phyloP scores from a whole-genome alignment of 129 eudicot species.

The Centella asiatica region DNA sequence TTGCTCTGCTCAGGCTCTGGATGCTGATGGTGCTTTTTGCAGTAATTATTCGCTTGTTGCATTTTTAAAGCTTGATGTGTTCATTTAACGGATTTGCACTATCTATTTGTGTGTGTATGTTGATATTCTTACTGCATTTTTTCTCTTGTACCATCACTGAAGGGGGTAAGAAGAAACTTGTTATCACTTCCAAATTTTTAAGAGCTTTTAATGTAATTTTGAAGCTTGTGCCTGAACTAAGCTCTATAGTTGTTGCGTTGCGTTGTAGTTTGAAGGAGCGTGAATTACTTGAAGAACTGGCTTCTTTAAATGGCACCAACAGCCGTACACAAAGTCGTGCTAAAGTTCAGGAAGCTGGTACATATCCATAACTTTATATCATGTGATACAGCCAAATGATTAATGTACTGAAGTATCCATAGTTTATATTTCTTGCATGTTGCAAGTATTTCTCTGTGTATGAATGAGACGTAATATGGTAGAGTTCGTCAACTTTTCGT shows the following conservation, averaged over 20 bases:
- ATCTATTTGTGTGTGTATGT: no score
- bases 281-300: conserved; percentile 86
- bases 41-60: not conserved
- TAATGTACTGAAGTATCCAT: not conserved
- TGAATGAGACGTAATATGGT: not conserved
- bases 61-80: not conserved
- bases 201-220: not conserved
- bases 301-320: conserved; percentile 45
- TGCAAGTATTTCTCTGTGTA: not conserved
- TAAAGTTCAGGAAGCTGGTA: conserved; percentile 55
- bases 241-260: not conserved
- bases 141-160: no score
- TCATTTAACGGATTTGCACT: no score
- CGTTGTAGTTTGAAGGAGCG: conserved; percentile 61
- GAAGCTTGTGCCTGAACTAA: not conserved
- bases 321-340: conserved; percentile 48
- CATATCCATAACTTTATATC: not conserved
- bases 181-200: not conserved
- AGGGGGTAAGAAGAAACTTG: no score
- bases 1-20: no score
- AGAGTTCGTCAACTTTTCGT: not conserved
- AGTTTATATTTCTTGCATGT: not conserved
- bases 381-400: not conserved
- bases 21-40: not conserved
- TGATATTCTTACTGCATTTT: no score